These are phyloP conservation scores for Naganishia cerealis DNA, from an alignment of 1,284 basidiomycete species.

Conservation along the genomic window DNA sequence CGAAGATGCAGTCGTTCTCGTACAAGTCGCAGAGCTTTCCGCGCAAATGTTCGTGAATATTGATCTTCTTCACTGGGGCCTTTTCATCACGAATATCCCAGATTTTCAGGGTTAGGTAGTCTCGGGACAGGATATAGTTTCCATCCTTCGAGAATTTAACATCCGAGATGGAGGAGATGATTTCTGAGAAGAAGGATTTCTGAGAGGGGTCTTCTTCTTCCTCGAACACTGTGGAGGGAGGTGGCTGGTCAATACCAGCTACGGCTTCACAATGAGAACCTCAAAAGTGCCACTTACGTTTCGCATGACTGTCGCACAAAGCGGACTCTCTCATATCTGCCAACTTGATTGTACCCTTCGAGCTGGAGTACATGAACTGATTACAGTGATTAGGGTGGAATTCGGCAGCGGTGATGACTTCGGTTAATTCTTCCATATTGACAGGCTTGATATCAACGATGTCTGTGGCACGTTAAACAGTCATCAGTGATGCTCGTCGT, in stretches of 20 bases:
- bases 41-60: constrained; percentile 96
- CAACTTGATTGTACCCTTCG: constrained; percentile 98
- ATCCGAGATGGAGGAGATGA: constrained; percentile 98
- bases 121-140: constrained; percentile 91
- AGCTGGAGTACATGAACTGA: constrained; percentile 98
- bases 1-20: constrained; percentile 99
- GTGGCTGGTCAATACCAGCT: constrained; percentile 19
- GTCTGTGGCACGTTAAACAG: constrained; percentile 60
- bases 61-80: constrained; percentile 93
- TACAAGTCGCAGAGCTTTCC: constrained; percentile 98
- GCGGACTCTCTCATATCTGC: constrained; percentile 99
- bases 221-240: constrained; percentile 72
- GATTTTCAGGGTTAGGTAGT: constrained; percentile 97
- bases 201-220: constrained; percentile 97
- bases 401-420: constrained; percentile 98
- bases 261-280: neutral
- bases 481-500: neutral
- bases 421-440: constrained; percentile 99
- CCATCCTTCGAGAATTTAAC: constrained; percentile 99
- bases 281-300: constrained; percentile 67
- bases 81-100: constrained; percentile 99
- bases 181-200: constrained; percentile 99
- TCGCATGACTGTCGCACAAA: constrained; percentile 92
- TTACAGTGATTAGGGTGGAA: constrained; percentile 98
- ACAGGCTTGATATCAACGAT: constrained; percentile 99